A percentile compares a stretch with the other conserved stretches of the same genome.
phyloP scores from a whole-genome alignment of 768 basidiomycete genomes.

The Termitomyces sp. region DNA sequence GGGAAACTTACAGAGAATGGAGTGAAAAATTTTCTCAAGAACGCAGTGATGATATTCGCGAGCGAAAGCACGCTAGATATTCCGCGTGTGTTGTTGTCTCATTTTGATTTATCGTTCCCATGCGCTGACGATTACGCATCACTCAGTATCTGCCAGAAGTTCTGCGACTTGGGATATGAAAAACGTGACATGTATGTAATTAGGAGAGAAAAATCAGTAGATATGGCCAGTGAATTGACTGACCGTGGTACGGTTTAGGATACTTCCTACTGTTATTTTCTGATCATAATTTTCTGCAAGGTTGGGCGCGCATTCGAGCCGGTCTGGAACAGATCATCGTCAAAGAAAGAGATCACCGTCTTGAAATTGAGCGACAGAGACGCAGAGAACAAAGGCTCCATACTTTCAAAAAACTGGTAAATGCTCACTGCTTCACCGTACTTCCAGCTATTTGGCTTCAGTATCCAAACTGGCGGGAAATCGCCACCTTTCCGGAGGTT shows the following conservation, averaged over 20 bases:
- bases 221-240: slow-evolving; percentile 15
- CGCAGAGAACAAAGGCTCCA: slow-evolving; percentile 2
- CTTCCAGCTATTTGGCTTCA: slow-evolving; percentile 18
- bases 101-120: background rate
- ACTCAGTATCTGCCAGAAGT: slow-evolving; percentile 13
- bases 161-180: slow-evolving; percentile 15
- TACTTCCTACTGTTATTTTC: background rate
- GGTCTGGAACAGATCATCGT: slow-evolving; percentile 13
- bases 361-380: slow-evolving; percentile 2
- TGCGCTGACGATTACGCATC: background rate
- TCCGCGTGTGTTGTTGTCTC: slow-evolving; percentile 6
- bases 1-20: slow-evolving; percentile 6
- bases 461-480: slow-evolving; percentile 15
- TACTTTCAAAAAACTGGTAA: slow-evolving; percentile 11
- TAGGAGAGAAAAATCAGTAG: background rate
- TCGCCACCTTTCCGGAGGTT: slow-evolving; percentile 5
- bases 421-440: slow-evolving; percentile 14
- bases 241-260: slow-evolving; percentile 18
- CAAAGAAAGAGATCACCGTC: slow-evolving; percentile 1
- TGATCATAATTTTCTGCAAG: slow-evolving; percentile 4
- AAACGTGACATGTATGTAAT: slow-evolving; percentile 9
- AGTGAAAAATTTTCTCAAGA: background rate
- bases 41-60: background rate
- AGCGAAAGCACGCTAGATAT: background rate
- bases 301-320: slow-evolving; percentile 18